A percentile compares a stretch with the other conserved stretches of the same genome.
Conservation (phyloP, 805 yeast species). For the Candida cerambycidarum region DNA sequence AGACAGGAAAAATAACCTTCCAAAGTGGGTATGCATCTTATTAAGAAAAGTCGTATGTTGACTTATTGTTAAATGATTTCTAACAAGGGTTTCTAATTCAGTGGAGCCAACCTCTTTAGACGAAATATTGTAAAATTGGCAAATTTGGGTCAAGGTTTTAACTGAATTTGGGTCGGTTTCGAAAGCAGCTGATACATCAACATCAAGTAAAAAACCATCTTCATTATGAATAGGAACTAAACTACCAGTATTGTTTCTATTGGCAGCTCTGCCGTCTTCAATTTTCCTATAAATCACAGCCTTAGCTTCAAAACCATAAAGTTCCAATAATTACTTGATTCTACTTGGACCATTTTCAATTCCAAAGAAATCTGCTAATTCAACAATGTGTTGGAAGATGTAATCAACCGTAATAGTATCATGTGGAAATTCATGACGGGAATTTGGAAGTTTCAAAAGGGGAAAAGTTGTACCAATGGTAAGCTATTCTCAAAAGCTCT, state of each 20-base stretch:
- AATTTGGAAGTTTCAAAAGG: no score
- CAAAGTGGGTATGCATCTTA: not conserved
- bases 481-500: not conserved
- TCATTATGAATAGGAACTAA: not conserved
- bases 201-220: not conserved
- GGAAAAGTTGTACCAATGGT: not conserved
- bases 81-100: not conserved
- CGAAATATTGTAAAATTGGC: not conserved
- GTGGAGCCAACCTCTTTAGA: not conserved
- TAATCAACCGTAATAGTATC: not conserved
- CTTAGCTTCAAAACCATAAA: not conserved
- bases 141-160: not conserved
- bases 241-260: not conserved
- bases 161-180: not conserved
- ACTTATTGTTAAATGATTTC: not conserved
- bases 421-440: no score
- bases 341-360: not conserved
- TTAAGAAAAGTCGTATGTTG: not conserved
- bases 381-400: not conserved
- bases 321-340: not conserved
- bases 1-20: not conserved
- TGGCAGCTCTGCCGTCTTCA: not conserved
- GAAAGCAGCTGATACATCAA: not conserved
- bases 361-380: not conserved
- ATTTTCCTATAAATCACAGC: not conserved